A percentile compares a stretch with the other conserved stretches of the same genome.
phyloP scores from a whole-genome alignment of 306 rosid species.

The Prunus padus region DNA sequence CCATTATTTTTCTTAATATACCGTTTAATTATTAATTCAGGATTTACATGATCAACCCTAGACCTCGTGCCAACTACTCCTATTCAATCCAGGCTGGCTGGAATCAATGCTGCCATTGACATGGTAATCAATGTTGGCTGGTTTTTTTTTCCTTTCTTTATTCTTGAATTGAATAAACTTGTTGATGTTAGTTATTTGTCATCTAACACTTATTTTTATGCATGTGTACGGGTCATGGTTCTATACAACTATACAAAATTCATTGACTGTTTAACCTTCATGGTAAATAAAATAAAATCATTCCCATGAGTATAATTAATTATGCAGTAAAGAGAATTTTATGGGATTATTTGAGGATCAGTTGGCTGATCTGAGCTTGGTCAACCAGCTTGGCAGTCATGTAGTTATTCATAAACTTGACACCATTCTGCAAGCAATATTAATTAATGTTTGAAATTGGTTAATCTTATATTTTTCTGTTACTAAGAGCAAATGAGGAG shows the following conservation, averaged over 20 bases:
- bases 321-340: conserved; percentile 42
- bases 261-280: conserved; percentile 26
- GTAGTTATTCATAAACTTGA: not conserved
- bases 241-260: conserved; percentile 34
- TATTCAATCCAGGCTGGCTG: conserved; percentile 30
- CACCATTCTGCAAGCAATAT: not conserved
- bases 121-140: conserved; percentile 17
- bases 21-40: too few species aligned
- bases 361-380: conserved; percentile 33
- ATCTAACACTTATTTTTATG: not conserved
- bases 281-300: conserved; percentile 22
- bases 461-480: not conserved
- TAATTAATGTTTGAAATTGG: not conserved
- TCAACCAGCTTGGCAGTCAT: conserved; percentile 31
- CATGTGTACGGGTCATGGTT: conserved; percentile 33
- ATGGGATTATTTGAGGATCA: conserved; percentile 41
- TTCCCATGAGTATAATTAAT: conserved; percentile 38
- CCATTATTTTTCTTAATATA: too few species aligned
- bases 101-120: conserved; percentile 39
- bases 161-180: not conserved
- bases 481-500: not conserved
- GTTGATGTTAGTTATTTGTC: not conserved
- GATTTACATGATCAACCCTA: conserved; percentile 36
- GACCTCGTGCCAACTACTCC: conserved; percentile 29
- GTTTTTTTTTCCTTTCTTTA: not conserved